These are phyloP conservation scores for Pythium volutum DNA, from an alignment of 352 stramenopile species.

Conservation along the genomic window DNA sequence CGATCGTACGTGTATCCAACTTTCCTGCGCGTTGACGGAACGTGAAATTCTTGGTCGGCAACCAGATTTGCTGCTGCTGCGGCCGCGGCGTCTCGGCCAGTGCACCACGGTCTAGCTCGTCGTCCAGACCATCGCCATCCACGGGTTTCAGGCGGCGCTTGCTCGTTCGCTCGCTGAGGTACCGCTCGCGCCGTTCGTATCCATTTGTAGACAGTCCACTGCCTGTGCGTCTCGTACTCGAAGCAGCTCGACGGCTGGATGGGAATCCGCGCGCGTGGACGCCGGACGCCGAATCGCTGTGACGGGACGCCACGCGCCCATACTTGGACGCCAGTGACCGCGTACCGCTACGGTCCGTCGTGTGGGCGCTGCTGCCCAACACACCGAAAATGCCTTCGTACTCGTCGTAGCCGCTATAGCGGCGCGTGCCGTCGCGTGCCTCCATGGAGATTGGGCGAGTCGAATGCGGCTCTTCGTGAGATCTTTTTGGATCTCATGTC, in stretches of 20 bases:
- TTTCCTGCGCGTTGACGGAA: constrained; percentile 76
- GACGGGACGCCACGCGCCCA: background rate
- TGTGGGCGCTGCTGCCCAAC: constrained; percentile 18
- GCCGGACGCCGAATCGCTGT: background rate
- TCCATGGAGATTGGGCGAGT: background rate
- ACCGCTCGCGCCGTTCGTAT: constrained; percentile 22
- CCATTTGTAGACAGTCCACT: constrained; percentile 9
- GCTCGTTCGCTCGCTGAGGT: constrained; percentile 19
- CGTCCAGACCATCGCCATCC: constrained; percentile 8
- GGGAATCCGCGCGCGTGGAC: constrained; percentile 1
- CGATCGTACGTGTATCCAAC: constrained; percentile 69
- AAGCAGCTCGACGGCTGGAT: background rate
- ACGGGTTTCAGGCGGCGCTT: constrained; percentile 27
- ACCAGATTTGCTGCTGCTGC: constrained; percentile 50
- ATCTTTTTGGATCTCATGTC: constrained; percentile 8
- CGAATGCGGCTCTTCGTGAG: constrained; percentile 13
- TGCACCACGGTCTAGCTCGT: constrained; percentile 3
- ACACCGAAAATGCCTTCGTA: constrained; percentile 61
- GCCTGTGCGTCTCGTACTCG: background rate
- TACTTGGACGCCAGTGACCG: constrained; percentile 1
- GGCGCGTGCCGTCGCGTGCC: background rate
- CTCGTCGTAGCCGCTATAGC: constrained; percentile 57
- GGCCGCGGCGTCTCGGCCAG: constrained; percentile 4
- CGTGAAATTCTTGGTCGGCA: constrained; percentile 66
- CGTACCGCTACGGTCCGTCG: background rate